These are phyloP conservation scores for Exophiala oligosperma DNA, from an alignment of 2,329 filamentous ascomycete genomes.

Conservation along the genomic window DNA sequence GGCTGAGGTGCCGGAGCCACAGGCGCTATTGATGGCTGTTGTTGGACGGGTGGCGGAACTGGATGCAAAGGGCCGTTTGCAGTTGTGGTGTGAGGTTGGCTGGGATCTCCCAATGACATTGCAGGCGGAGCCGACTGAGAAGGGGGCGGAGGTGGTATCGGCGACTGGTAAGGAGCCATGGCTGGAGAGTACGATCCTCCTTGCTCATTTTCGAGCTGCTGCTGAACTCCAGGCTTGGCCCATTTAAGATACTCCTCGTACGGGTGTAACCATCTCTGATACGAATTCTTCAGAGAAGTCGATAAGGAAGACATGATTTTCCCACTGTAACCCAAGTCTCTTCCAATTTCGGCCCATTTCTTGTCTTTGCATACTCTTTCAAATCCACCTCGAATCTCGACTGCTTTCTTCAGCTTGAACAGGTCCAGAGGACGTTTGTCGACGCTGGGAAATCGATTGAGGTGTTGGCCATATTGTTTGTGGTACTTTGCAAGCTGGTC, in stretches of 20 bases:
- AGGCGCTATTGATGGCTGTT: constrained; percentile 36
- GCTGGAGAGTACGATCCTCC: constrained; percentile 79
- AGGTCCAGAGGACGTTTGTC: constrained; percentile 96
- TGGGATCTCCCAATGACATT: constrained; percentile 44
- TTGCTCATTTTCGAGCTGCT: constrained; percentile 89
- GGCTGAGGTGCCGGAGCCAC: constrained; percentile 37
- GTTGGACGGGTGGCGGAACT: constrained; percentile 26
- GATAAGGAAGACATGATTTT: constrained; percentile 99
- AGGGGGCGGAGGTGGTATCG: constrained; percentile 60
- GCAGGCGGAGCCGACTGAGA: constrained; percentile 34
- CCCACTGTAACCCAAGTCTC: constrained; percentile 94
- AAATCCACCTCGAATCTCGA: constrained; percentile 91
- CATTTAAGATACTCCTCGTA: constrained; percentile 92
- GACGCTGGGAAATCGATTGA: constrained; percentile 92
- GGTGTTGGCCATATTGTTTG: constrained; percentile 90
- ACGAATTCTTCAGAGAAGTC: constrained; percentile 97
- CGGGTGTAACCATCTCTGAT: constrained; percentile 92
- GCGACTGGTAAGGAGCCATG: constrained; percentile 67
- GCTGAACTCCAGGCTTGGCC: constrained; percentile 93
- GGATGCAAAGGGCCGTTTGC: constrained; percentile 10
- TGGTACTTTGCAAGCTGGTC: constrained; percentile 95
- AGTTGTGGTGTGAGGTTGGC: constrained; percentile 46
- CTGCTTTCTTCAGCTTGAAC: constrained; percentile 94
- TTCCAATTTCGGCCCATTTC: constrained; percentile 98
- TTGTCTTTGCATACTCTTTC: constrained; percentile 96